A percentile compares a stretch with the other conserved stretches of the same genome.
Conservation (phyloP, 2,329 filamentous ascomycete species). For the Fusarium sp. region DNA sequence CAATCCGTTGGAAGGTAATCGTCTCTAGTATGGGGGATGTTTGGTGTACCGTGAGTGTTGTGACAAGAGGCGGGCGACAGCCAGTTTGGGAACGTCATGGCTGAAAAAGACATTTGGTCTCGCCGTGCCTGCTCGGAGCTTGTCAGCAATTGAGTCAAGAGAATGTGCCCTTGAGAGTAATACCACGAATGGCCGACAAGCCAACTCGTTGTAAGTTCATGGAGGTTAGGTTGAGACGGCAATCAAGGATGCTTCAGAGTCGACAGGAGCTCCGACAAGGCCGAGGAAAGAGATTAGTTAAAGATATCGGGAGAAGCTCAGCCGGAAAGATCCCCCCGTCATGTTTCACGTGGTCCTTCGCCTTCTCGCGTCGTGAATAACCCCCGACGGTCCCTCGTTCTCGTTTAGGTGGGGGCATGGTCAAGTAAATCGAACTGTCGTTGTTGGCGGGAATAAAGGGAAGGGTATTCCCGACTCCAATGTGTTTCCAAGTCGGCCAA, state of each 20-base stretch:
- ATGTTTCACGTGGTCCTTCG: background rate
- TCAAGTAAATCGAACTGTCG: background rate
- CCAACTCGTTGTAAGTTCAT: constrained; percentile 11
- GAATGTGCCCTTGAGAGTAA: background rate
- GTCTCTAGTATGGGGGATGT: background rate
- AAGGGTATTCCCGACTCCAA: background rate
- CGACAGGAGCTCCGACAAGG: background rate
- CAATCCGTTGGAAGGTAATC: background rate
- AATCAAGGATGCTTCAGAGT: background rate
- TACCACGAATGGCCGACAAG: background rate
- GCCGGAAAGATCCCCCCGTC: no score
- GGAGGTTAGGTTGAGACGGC: background rate
- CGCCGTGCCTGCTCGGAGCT: background rate
- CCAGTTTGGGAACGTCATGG: background rate
- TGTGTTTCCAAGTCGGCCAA: background rate
- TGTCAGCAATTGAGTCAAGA: background rate
- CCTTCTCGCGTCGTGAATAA: background rate
- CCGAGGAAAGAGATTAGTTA: background rate
- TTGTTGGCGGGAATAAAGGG: background rate
- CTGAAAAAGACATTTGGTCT: background rate
- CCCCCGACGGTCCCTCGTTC: background rate
- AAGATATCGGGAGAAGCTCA: background rate
- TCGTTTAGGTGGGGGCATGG: background rate
- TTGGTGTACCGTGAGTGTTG: constrained; percentile 9
- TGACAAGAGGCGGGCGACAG: constrained; percentile 3